These are phyloP conservation scores for Xylariales sp. DNA, from an alignment of 2,329 filamentous ascomycete genomes.

Conservation along the genomic window DNA sequence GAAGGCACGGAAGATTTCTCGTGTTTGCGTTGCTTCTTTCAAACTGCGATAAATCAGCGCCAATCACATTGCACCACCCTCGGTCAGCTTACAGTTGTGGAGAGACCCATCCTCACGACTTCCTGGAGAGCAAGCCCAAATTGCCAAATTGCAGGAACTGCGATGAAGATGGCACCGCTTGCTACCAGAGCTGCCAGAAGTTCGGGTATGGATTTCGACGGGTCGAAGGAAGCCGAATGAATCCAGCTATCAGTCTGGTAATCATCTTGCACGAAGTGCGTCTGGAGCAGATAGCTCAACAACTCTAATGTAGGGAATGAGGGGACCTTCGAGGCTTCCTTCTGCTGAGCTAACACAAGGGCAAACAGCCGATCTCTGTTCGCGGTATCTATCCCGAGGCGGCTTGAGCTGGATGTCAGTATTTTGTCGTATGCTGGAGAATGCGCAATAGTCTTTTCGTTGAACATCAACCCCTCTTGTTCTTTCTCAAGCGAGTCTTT, in stretches of 20 bases:
- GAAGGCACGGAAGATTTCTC: conserved; percentile 45
- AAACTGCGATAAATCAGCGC: conserved; percentile 25
- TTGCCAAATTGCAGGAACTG: conserved; percentile 22
- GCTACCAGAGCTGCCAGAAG: conserved; percentile 20
- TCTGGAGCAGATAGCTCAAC: conserved; percentile 23
- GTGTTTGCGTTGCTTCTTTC: conserved; percentile 46
- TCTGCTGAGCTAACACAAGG: conserved; percentile 19
- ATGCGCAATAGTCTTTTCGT: conserved; percentile 17
- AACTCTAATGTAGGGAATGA: conserved; percentile 24
- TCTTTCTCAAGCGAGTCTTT: conserved; percentile 22
- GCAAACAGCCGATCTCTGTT: conserved; percentile 23
- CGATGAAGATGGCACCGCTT: conserved; percentile 21
- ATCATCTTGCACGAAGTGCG: conserved; percentile 23
- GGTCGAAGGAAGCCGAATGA: conserved; percentile 22
- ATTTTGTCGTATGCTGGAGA: conserved; percentile 16
- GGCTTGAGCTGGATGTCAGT: conserved; percentile 9
- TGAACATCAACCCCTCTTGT: conserved; percentile 18
- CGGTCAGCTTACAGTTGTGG: conserved; percentile 24
- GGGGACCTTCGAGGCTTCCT: conserved; percentile 16
- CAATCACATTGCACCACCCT: conserved; percentile 18
- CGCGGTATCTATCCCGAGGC: conserved; percentile 16
- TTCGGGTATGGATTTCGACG: conserved; percentile 18
- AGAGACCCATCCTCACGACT: conserved; percentile 27
- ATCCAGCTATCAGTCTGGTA: conserved; percentile 23
- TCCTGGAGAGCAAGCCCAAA: conserved; percentile 37